phyloP scores from a whole-genome alignment of 73 alveolate species.

The Breviolum minutum region DNA sequence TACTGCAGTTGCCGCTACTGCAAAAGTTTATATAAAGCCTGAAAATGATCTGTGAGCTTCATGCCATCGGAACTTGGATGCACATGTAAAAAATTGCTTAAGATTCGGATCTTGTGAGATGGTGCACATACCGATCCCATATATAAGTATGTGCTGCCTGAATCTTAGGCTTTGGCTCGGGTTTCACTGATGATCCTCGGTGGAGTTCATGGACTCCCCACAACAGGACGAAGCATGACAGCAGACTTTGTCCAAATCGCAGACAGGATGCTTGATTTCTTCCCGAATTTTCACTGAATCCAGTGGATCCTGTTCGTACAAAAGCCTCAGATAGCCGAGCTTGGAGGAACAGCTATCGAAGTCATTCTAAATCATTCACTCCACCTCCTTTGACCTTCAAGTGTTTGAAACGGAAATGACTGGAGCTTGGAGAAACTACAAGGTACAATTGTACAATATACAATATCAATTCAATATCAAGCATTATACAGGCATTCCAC shows the following conservation, averaged over 20 bases:
- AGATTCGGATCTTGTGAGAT: too few relatives aligned
- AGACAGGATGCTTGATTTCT: constrained; percentile 73
- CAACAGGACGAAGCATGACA: too few relatives aligned
- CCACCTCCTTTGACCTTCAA: too few relatives aligned
- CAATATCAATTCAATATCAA: background rate
- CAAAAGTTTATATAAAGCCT: background rate
- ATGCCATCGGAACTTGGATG: too few relatives aligned
- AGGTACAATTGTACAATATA: background rate
- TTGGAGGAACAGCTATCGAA: background rate
- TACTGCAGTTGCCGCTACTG: background rate
- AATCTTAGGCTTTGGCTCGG: background rate
- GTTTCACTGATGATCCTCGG: constrained; percentile 94
- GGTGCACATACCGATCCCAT: too few relatives aligned
- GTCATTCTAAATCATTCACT: too few relatives aligned
- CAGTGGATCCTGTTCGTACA: constrained; percentile 68
- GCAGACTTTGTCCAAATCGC: background rate
- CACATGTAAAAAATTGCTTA: too few relatives aligned
- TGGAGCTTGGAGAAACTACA: background rate
- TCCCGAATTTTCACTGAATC: constrained; percentile 64
- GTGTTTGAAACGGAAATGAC: background rate
- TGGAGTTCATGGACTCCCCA: too few relatives aligned
- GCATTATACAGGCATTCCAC: background rate
- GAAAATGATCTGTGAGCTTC: background rate
- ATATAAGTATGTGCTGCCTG: too few relatives aligned
- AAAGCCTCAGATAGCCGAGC: constrained; percentile 23